Evolutionary conservation across 805 yeast genomes (phyloP).

Genomic region (Metschnikowia picachoensis): DNA sequence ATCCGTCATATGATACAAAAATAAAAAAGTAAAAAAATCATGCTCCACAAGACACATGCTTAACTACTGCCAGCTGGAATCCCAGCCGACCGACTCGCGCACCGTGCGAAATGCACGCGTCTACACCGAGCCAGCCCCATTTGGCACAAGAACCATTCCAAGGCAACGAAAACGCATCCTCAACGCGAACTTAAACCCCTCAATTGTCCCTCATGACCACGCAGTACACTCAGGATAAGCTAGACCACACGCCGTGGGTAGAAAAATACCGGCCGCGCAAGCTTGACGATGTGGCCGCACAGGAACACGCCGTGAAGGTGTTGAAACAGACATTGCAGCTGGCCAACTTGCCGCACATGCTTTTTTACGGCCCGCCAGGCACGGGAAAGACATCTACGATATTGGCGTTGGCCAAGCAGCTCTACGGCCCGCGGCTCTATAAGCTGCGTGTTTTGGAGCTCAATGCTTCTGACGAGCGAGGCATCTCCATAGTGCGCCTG

Average conservation of each 20-base stretch:
- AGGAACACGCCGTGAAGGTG: conserved; percentile 82
- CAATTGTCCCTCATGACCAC: conserved; percentile 7
- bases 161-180: no score
- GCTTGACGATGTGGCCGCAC: conserved; percentile 86
- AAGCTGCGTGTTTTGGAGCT: conserved; percentile 74
- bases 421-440: conserved; percentile 67
- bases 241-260: conserved; percentile 79
- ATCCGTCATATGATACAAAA: no score
- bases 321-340: conserved; percentile 73
- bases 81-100: no score
- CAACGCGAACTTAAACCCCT: no score
- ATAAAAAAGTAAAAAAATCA: no score
- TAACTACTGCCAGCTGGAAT: no score
- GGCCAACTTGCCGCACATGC: conserved; percentile 86
- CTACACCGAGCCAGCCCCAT: no score
- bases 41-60: no score
- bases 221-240: conserved; percentile 37
- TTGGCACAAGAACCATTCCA: no score
- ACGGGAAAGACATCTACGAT: conserved; percentile 91
- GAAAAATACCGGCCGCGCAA: conserved; percentile 85
- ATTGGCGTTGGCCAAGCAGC: conserved; percentile 73
- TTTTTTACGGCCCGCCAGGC: conserved; percentile 92
- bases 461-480: conserved; percentile 90
- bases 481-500: conserved; percentile 81
- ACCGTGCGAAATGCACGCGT: no score